Conservation (phyloP, 805 yeast species). For the Starmerella stellata region DNA sequence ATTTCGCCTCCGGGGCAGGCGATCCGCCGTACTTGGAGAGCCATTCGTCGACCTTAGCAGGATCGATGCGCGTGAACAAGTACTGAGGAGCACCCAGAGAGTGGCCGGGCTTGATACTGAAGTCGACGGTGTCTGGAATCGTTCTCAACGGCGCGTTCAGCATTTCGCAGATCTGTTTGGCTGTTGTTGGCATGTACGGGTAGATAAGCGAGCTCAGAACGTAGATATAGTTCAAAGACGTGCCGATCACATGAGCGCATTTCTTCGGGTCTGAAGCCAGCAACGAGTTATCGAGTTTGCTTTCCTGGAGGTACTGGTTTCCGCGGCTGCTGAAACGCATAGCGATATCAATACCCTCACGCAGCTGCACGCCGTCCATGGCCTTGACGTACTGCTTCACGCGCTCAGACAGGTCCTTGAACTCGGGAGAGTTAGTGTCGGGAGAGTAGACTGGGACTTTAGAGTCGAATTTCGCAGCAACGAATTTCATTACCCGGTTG, state of each 20-base stretch:
- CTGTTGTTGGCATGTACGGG: constrained; percentile 83
- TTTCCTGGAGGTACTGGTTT: constrained; percentile 87
- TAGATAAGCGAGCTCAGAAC: constrained; percentile 61
- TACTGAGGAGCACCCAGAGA: constrained; percentile 80
- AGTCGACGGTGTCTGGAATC: constrained; percentile 58
- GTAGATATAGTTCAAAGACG: constrained; percentile 76
- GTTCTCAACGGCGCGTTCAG: constrained; percentile 64
- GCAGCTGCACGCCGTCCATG: constrained; percentile 54
- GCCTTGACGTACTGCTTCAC: constrained; percentile 44
- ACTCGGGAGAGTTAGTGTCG: constrained; percentile 26
- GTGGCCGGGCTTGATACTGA: constrained; percentile 61
- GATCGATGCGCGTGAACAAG: constrained; percentile 82
- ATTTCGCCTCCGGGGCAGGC: no score
- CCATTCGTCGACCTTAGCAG: constrained; percentile 72
- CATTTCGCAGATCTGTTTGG: constrained; percentile 51
- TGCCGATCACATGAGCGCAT: constrained; percentile 82
- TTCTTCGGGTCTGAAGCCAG: constrained; percentile 57
- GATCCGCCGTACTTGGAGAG: constrained; percentile 78
- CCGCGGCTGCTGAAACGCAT: constrained; percentile 87
- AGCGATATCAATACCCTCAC: constrained; percentile 80
- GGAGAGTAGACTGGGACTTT: constrained; percentile 55
- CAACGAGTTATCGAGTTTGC: constrained; percentile 77
- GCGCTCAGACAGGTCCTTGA: constrained; percentile 42
- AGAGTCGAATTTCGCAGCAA: constrained; percentile 76
- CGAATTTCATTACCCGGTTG: constrained; percentile 81